Evolutionary conservation across 371 early-diverging fungal genomes (phyloP), one percentile per base, ranked within the genome.

Genomic region (Mortierella sp.): DNA sequence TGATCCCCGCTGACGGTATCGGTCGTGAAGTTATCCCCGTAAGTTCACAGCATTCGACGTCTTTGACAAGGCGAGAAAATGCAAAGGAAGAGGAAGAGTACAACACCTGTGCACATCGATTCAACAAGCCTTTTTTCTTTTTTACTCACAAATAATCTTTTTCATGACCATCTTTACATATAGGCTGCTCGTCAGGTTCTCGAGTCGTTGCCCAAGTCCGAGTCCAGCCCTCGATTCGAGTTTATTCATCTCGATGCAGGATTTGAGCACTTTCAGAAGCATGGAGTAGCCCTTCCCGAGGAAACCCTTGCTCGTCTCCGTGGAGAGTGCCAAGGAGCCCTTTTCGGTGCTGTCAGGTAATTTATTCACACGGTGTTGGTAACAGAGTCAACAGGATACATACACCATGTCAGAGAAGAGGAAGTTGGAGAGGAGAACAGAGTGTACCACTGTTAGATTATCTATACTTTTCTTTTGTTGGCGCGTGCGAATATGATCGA

Each of bases 1-100:
- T 98, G 79, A 96, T 98, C 83, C 97, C 98, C 42, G 98, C 96
- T 60, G 99, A 98, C 88, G 98, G 99, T 75, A 98, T 98, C 76
- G 98, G 98, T 77, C 90, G 92, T 78, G 98, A 98, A 92, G 98
- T 96, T 72, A 95, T 96, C 75, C 96, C 96, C 19, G 95, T 93
- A 87, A 76, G 84, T 73, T 10, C 44, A 2, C n/a, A 19, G 44
- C 16, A 28, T 21, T 38, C 1, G 44, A 4, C 38, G 58, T 10
- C 50, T 47, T 47, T 47, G 47, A 47, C 47, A 13, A 7, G 9
- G 45, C 45, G 45, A 44, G 45, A 44, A 9, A 9, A 44, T 6
- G 47, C 11, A 47, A 47, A 50, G 16, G 50, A 50, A 50, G 50
- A 50, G 16, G 16, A 16, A 11, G 3, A 50, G 16, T 14, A 47